phyloP scores from a whole-genome alignment of 2,329 filamentous ascomycete species.

The Exophiala mesophila region DNA sequence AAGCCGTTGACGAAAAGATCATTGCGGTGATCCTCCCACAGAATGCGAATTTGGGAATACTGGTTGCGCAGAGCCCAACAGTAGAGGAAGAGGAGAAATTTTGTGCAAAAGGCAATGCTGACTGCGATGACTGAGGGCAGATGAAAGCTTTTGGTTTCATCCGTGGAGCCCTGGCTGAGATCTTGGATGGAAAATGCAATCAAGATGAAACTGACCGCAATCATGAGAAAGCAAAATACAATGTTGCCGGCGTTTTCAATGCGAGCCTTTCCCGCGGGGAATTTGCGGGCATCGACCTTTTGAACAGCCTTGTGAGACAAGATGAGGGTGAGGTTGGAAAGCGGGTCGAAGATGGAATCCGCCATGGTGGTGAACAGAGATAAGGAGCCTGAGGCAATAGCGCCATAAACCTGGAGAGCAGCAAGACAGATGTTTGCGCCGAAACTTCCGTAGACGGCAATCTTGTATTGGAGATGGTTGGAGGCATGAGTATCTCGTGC shows the following conservation, averaged over 20 bases:
- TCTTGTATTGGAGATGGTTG: conserved; percentile 63
- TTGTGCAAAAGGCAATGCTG: conserved; percentile 75
- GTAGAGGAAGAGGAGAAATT: conserved; percentile 79
- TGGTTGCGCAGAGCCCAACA: conserved; percentile 87
- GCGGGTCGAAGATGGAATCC: conserved; percentile 86
- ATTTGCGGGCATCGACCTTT: conserved; percentile 76
- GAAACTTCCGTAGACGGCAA: conserved; percentile 64
- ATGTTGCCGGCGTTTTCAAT: conserved; percentile 97
- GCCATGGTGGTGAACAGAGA: conserved; percentile 98
- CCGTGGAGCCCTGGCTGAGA: conserved; percentile 49
- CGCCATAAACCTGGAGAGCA: conserved; percentile 80
- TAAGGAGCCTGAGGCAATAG: conserved; percentile 79
- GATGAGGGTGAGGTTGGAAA: conserved; percentile 84
- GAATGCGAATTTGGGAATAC: conserved; percentile 84
- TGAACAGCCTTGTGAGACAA: conserved; percentile 82
- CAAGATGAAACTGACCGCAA: conserved; percentile 80
- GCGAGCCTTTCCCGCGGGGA: conserved; percentile 86
- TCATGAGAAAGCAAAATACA: conserved; percentile 95
- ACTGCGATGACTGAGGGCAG: conserved; percentile 83
- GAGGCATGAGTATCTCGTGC: conserved; percentile 75
- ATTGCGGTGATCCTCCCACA: conserved; percentile 97
- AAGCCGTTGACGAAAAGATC: conserved; percentile 96
- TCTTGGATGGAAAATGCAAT: conserved; percentile 81
- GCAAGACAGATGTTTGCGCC: conserved; percentile 76
- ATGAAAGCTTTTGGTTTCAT: conserved; percentile 62